Base-by-base conservation (phyloP, 306 rosid species). In the Argentina anserina region DNA sequence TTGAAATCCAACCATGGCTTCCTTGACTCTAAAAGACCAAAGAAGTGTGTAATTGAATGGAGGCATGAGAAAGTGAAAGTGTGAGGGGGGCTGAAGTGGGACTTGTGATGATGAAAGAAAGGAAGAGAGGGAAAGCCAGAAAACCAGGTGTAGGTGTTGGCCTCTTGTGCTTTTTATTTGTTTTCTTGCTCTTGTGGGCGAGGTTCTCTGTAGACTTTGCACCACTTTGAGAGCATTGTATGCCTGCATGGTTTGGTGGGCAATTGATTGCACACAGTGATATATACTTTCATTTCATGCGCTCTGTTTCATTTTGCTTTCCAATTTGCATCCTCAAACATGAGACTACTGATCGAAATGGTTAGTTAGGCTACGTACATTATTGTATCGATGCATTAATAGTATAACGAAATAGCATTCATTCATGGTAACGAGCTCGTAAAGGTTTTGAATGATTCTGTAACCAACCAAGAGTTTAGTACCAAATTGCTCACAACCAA, bases 41-140 rank as follows among this genome's bases (percentile, higher is more conserved):
- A 28, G 36, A 56, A 46, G 41, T 78, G 41, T 78, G 80, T 69
- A 40, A 40, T 62, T 45, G 79, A 75, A 81, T 64, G 85, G 83
- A 80, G 81, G 75, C 84, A 55, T 52, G 71, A 29, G 83, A 83
- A 75, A 83, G 88, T 49, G 88, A 88, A 80, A 50, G 79, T 39
- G 78, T 31, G 75, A 43, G 75, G 40, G 69, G 58, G 62, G 72
- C n/a, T n/a, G 79, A 66, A 81, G 90, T 86, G 86, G 92, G 87
- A 60, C 86, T 76, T 52, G 86, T 73, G 90, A 86, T 85, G 85
- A 81, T 91, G 89, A 87, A 63, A 84, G 78, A 62, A 45, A 78
- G 67, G 83, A 76, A 66, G 56, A 68, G 17, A 76, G 75, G 58
- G 69, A 71, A 85, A 74, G 90, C 73, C 78, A 76, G 69, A 75